Percentiles rank a stretch among this genome's conserved stretches.
phyloP scores from a whole-genome alignment of 208 protist genomes.

The Entamoeba moshkovskii region DNA sequence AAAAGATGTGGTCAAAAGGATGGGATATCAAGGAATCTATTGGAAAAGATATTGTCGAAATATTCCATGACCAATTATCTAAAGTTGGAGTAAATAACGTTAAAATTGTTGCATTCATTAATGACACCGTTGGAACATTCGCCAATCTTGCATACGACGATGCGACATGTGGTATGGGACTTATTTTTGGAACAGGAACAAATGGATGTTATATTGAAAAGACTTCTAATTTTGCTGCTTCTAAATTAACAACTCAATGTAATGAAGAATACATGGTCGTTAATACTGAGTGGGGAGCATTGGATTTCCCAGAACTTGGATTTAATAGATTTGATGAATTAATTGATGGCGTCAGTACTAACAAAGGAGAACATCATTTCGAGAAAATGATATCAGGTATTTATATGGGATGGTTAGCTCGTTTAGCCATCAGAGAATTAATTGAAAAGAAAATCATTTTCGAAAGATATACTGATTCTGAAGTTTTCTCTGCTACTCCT shows the following conservation, averaged over 20 bases:
- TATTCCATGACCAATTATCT: background rate
- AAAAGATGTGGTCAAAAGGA: background rate
- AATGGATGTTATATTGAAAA: conserved; percentile 1
- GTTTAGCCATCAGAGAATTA: background rate
- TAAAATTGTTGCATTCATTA: background rate
- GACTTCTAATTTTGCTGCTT: background rate
- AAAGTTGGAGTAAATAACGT: background rate
- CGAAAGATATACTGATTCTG: background rate
- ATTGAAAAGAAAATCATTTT: background rate
- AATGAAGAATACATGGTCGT: background rate
- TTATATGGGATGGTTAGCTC: background rate
- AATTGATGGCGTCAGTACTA: background rate
- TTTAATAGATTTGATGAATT: background rate
- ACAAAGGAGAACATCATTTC: background rate
- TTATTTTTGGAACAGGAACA: background rate
- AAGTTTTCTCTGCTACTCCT: background rate
- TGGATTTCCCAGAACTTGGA: background rate
- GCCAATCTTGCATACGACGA: background rate
- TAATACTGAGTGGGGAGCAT: background rate
- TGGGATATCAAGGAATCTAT: background rate
- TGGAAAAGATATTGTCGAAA: background rate
- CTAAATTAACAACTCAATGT: background rate
- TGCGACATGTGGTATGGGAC: background rate
- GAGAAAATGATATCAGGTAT: background rate
- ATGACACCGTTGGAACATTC: background rate